Evolutionary conservation across 2,329 filamentous ascomycete genomes (phyloP).

Genomic region (Diplodia seriata): DNA sequence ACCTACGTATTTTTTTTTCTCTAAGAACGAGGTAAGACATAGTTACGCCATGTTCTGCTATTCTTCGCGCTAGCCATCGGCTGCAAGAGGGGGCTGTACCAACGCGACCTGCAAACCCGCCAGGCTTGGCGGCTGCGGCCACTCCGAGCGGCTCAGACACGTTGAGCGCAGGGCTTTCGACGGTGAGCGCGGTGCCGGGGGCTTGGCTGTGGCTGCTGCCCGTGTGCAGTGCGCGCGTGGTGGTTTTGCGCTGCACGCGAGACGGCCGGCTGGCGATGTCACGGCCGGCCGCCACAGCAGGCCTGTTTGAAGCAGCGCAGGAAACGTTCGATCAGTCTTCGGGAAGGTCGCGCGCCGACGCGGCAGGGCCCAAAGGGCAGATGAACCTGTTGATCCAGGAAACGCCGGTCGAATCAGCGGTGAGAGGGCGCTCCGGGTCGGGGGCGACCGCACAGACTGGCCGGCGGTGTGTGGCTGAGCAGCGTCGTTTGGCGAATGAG

Average conservation of each 20-base stretch:
- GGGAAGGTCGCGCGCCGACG: conserved; percentile 11
- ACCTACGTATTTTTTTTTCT: too few relatives aligned
- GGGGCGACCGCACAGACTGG: conserved; percentile 7
- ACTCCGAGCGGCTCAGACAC: conserved; percentile 11
- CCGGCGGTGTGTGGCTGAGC: conserved; percentile 17
- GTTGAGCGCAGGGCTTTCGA: conserved; percentile 14
- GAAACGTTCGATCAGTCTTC: conserved; percentile 3
- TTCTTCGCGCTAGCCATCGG: too few relatives aligned
- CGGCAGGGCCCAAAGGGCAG: conserved; percentile 9
- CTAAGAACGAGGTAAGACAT: too few relatives aligned
- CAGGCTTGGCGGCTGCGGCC: conserved; percentile 16
- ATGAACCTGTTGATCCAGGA: conserved; percentile 27
- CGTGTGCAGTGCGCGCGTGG: conserved; percentile 23
- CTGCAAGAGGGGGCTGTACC: too few relatives aligned
- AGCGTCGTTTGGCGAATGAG: background rate
- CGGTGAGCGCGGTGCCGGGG: conserved; percentile 11
- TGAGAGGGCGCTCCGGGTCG: conserved; percentile 14
- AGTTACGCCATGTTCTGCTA: too few relatives aligned
- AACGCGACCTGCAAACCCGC: background rate
- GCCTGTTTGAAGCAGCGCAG: background rate
- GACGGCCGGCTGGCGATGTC: background rate
- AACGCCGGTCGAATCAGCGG: conserved; percentile 28
- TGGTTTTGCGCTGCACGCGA: conserved; percentile 28
- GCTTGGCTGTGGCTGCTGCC: conserved; percentile 17
- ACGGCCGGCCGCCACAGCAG: background rate